Base-by-base conservation (phyloP, 2,329 filamentous ascomycete species). In the Ceratocystis eucalypticola region DNA sequence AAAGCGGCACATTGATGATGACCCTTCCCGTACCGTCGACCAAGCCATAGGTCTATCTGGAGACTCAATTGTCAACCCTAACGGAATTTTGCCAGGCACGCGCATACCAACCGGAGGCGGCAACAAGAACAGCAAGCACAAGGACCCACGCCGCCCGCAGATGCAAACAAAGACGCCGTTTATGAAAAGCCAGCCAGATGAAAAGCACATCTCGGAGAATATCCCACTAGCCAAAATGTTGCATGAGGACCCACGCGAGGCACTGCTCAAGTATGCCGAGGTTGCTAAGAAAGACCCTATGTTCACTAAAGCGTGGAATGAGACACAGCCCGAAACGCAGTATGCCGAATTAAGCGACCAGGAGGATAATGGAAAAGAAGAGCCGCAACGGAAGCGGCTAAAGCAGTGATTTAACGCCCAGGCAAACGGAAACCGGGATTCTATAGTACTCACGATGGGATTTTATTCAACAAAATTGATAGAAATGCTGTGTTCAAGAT, bases 231-330 rank as follows among this genome's bases (percentile, higher is more conserved):
- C 61, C 69, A 87, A 85, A 69, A 96, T 99, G 90, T 82, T 96
- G 61, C 92, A 99, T 75, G 94, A 99, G 75, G 94, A 99, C 77
- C 94, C 94, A 0, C 81, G 94, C 69, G 94, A 96, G 76, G 94
- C 94, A 59, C 78, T 99, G 72, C 78, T 99, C 68, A 96, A 95
- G 78, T 99, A 97, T 79, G 93, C 91, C 46, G 90, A 96, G 66
- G 87, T 95, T 73, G 91, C 92, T 12, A 86, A 96, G 76, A 93
- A 90, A 74, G 92, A 97, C 74, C 93, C 92, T 0, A 82, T 96
- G 71, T 99, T 97, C 73, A 99, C 94, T 37, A 90, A 89, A 70
- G 94, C 92, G 17, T 99, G 91, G 89, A 88, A 88, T 73, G 82
- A 88, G 71, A 97, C 91, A 46, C 93, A 97, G 77, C 94, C 94